phyloP scores from a whole-genome alignment of 306 rosid genomes.

The Heteromeles arbutifolia region DNA sequence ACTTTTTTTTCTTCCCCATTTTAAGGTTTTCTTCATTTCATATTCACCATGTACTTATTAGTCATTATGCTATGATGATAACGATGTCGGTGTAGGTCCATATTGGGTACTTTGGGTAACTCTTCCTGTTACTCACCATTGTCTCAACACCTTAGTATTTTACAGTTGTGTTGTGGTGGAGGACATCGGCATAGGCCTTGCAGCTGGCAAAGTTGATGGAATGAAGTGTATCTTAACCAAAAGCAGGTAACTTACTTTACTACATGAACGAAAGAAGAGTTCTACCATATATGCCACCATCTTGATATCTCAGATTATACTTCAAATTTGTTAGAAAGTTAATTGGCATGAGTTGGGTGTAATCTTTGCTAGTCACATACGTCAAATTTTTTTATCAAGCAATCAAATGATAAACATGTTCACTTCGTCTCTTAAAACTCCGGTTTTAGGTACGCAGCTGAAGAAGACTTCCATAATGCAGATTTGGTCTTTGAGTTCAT shows the following conservation, averaged over 20 bases:
- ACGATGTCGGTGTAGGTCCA: background rate
- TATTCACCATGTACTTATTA: too few relatives aligned
- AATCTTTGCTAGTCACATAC: too few relatives aligned
- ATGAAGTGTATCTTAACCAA: slow-evolving; percentile 90
- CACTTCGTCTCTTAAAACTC: background rate
- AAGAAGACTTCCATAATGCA: slow-evolving; percentile 78
- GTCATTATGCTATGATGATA: background rate
- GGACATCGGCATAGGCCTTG: slow-evolving; percentile 93
- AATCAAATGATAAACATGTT: background rate
- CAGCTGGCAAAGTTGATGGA: slow-evolving; percentile 86
- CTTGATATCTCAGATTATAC: background rate
- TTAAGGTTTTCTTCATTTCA: too few relatives aligned
- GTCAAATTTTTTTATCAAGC: too few relatives aligned
- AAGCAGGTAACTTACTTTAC: slow-evolving; percentile 25
- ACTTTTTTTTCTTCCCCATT: too few relatives aligned
- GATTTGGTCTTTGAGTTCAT: slow-evolving; percentile 89
- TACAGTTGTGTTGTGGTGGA: slow-evolving; percentile 82
- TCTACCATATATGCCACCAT: background rate
- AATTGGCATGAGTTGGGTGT: too few relatives aligned
- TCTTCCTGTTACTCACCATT: background rate
- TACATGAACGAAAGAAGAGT: background rate
- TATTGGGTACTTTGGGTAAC: background rate
- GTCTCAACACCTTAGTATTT: background rate
- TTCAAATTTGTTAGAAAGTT: background rate
- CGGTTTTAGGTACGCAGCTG: slow-evolving; percentile 36